These are phyloP conservation scores for Bothriochloa decipiens DNA, from an alignment of 176 grass and related monocot species.

Conservation along the genomic window DNA sequence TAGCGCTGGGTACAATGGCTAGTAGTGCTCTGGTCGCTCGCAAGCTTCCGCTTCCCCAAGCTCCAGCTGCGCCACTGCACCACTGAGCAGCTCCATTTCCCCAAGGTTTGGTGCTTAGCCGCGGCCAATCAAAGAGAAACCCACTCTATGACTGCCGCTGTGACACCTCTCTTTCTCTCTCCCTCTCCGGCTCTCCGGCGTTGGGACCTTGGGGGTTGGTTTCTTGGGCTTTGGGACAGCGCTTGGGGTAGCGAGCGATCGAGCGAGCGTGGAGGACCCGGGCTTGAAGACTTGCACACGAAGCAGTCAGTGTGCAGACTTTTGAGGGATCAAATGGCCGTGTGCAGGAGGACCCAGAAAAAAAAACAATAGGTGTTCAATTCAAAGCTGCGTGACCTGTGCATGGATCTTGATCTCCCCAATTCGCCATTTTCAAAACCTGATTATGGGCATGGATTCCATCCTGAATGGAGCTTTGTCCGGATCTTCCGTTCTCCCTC, in stretches of 20 bases:
- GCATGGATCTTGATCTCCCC: slow-evolving; percentile 62
- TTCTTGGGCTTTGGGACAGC: slow-evolving; percentile 28
- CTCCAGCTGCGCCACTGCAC: slow-evolving; percentile 30
- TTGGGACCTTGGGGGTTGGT: slow-evolving; percentile 23
- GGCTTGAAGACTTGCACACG: too few species aligned
- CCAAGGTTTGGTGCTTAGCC: slow-evolving; percentile 38
- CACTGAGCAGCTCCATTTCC: slow-evolving; percentile 53
- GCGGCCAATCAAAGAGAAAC: slow-evolving; percentile 28
- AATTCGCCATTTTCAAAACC: slow-evolving; percentile 38
- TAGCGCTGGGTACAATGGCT: slow-evolving; percentile 12
- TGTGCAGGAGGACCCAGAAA: background rate
- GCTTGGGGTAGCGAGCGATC: too few species aligned
- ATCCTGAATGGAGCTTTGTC: background rate
- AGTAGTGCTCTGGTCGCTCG: slow-evolving; percentile 39
- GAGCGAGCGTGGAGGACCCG: background rate
- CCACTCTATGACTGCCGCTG: too few species aligned
- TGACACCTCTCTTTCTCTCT: background rate
- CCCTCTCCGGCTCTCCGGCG: background rate
- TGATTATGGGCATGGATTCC: slow-evolving; percentile 22
- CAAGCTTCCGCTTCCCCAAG: slow-evolving; percentile 47
- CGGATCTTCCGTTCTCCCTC: background rate
- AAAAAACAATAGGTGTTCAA: slow-evolving; percentile 33
- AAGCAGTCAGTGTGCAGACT: too few species aligned
- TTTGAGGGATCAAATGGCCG: too few species aligned
- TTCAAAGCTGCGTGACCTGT: slow-evolving; percentile 30